phyloP scores from a whole-genome alignment of 2,329 filamentous ascomycete genomes.

The Cytospora piceicola region DNA sequence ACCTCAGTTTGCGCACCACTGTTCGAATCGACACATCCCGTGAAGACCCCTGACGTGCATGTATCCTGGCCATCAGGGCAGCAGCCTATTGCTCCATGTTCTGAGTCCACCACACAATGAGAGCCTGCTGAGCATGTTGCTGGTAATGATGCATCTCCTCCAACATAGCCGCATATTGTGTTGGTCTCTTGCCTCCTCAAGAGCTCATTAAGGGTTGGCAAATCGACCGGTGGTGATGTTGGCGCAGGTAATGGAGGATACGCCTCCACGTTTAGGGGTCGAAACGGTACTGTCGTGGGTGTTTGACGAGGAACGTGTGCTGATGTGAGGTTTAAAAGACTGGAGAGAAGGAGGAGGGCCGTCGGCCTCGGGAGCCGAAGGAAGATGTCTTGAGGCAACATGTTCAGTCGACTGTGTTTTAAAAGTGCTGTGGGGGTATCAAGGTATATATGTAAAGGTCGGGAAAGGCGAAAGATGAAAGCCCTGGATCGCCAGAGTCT shows the following conservation, averaged over 20 bases:
- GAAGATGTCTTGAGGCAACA: slow-evolving; percentile 35
- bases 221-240: slow-evolving; percentile 46
- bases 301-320: slow-evolving; percentile 37
- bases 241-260: slow-evolving; percentile 40
- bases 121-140: slow-evolving; percentile 62
- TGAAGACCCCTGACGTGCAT: slow-evolving; percentile 61
- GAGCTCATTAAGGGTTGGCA: slow-evolving; percentile 42
- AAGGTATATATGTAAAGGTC: slow-evolving; percentile 4
- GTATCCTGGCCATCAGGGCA: slow-evolving; percentile 55
- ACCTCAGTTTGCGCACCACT: slow-evolving; percentile 54
- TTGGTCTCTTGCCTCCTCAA: slow-evolving; percentile 49
- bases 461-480: slow-evolving; percentile 4
- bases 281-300: slow-evolving; percentile 37
- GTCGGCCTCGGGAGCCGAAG: slow-evolving; percentile 38
- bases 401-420: slow-evolving; percentile 13
- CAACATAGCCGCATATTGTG: slow-evolving; percentile 63
- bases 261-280: slow-evolving; percentile 40
- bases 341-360: slow-evolving; percentile 38
- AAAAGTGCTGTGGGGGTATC: slow-evolving; percentile 18
- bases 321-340: slow-evolving; percentile 34
- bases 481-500: neutral
- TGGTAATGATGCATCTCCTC: slow-evolving; percentile 54
- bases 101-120: slow-evolving; percentile 59
- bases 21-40: slow-evolving; percentile 58
- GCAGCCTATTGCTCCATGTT: slow-evolving; percentile 56